phyloP scores from a whole-genome alignment of 2,329 filamentous ascomycete genomes.

The Ophiocordyceps polyrhachis-furcata region DNA sequence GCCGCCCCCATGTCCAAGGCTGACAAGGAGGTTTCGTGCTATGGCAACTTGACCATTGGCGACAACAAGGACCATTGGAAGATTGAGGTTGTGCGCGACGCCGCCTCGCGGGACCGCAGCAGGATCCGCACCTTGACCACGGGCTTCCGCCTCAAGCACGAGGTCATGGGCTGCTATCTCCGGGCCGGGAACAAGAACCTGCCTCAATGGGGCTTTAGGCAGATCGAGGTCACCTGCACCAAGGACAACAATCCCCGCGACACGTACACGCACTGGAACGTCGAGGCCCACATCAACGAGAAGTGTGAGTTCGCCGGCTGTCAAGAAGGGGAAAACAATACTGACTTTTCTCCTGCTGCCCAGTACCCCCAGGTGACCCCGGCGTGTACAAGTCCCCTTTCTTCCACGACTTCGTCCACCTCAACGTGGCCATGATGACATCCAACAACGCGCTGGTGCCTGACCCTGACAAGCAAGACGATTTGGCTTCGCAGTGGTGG shows the following conservation, averaged over 20 bases:
- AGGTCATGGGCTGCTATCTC: slow-evolving; percentile 74
- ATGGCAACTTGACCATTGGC: slow-evolving; percentile 86
- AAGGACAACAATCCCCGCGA: slow-evolving; percentile 87
- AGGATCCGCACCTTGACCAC: slow-evolving; percentile 84
- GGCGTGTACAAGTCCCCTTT: slow-evolving; percentile 93
- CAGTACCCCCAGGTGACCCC: slow-evolving; percentile 75
- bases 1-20: slow-evolving; percentile 75
- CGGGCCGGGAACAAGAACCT: slow-evolving; percentile 90
- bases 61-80: slow-evolving; percentile 98
- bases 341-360: background rate
- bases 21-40: slow-evolving; percentile 85
- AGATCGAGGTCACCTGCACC: slow-evolving; percentile 91
- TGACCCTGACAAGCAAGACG: slow-evolving; percentile 97
- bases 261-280: slow-evolving; percentile 96
- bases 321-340: background rate
- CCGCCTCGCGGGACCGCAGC: slow-evolving; percentile 67
- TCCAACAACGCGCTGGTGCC: slow-evolving; percentile 97
- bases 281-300: slow-evolving; percentile 88
- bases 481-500: slow-evolving; percentile 92
- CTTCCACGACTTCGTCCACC: slow-evolving; percentile 89
- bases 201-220: slow-evolving; percentile 98
- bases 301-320: slow-evolving; percentile 44
- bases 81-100: slow-evolving; percentile 80
- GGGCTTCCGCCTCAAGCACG: slow-evolving; percentile 73
- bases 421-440: slow-evolving; percentile 99